Base-by-base conservation (phyloP, 306 rosid genomes). In the Cicer yamashitae region DNA sequence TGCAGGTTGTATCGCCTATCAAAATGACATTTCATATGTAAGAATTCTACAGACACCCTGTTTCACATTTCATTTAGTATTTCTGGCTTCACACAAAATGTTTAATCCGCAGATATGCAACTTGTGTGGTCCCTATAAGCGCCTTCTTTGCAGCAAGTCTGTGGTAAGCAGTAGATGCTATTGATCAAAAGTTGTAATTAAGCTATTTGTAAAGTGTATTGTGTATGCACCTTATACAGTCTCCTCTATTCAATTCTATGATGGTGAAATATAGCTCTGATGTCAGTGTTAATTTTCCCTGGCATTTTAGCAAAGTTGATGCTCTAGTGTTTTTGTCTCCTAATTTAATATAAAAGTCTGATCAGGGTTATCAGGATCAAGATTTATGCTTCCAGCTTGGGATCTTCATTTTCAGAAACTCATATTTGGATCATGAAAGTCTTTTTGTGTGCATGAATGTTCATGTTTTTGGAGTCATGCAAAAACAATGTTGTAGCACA, bases 61-160 rank as follows among this genome's bases (percentile, higher is more conserved):
- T 82, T 77, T 70, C 73, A 66, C 44, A 56, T 65, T 51, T 71
- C 71, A 37, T 25, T 37, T 57, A 37, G 64, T 41, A 76, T 71
- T 77, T 70, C 8, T 48, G 37, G 45, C 81, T 79, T 79, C 77
- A 75, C 54, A 79, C 52, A 22, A 64, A 52, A 62, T 71, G 71
- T 82, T 14, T 71, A 50, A 15, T 82, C 82, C 84, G 73, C 98
- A 96, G 99, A 89, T 96, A 96, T 79, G 88, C 88, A 77, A 92
- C 98, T 1, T 88, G 91, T 86, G 99, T 96, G 77, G 84, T 96
- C 74, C 99, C 99, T 5, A 96, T 96, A 60, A 92, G 99, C 47
- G 99, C 98, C 57, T 92, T 90, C 89, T 96, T 96, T 71, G 98
- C 99, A 14, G 92, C 99, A 73, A 96, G 99, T 84, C 93, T 96